These are phyloP conservation scores for Puccinia coronata DNA, from an alignment of 1,284 basidiomycete species.

Conservation along the genomic window DNA sequence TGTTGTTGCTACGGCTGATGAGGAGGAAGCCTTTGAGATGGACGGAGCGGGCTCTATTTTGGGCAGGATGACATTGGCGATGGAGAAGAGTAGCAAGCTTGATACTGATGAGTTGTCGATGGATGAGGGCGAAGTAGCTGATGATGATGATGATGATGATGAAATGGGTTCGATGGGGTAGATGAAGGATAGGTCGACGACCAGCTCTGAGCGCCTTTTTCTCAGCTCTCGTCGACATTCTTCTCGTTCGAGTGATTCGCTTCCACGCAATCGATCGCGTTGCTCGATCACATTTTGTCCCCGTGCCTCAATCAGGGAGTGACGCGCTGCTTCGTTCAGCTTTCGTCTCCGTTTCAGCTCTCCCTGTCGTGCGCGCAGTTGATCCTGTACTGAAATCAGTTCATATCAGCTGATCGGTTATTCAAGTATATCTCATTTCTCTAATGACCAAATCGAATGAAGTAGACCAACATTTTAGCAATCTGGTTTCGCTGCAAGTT, in stretches of 20 bases:
- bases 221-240: background rate
- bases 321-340: background rate
- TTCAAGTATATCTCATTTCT: background rate
- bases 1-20: background rate
- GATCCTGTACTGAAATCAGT: conserved; percentile 20
- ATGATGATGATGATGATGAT: no score
- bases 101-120: conserved; percentile 8
- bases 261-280: background rate
- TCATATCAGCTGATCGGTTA: background rate
- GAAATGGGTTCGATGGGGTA: conserved; percentile 35
- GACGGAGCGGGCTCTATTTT: conserved; percentile 77
- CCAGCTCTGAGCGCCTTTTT: conserved; percentile 2
- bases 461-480: background rate
- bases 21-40: conserved; percentile 66
- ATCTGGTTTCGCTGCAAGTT: background rate
- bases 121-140: background rate
- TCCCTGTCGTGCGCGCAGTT: background rate
- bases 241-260: background rate
- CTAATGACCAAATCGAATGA: background rate
- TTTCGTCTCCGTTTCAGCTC: background rate
- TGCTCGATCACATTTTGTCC: conserved; percentile 13
- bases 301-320: background rate
- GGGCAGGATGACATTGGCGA: conserved; percentile 68
- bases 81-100: conserved; percentile 46
- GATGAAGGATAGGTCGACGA: background rate